Evolutionary conservation across 208 protist species (phyloP), one percentile per base, ranked within the genome.

Genomic region (Wallacemonas sp.): DNA sequence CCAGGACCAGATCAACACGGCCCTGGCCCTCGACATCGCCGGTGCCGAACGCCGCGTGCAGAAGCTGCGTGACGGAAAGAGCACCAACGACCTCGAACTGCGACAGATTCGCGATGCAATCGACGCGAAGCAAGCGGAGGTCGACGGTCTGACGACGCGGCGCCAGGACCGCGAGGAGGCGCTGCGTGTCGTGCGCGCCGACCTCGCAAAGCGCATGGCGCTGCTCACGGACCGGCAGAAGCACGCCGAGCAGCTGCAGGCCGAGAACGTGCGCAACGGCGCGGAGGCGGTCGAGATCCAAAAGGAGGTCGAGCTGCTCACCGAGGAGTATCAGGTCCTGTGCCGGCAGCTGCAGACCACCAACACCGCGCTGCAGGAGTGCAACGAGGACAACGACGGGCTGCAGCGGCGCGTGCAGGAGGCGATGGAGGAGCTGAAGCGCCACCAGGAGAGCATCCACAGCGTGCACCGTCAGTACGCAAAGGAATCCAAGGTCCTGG

Each of bases 251-350:
- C 68, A 83, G 54, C 81, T 97, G 16, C 58, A 56, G 34, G 72
- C 87, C 26, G 80, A 96, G 12, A 71, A 78, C 67, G 64, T 62
- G 17, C 61, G 64, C 38, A 71, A 93, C 54, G 74, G 74, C 2
- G 61, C 73, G 52, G 78, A 90, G 41, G 74, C 85, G 46, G 74
- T 74, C 43, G 38, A 63, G 2, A 62, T 70, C 9, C 48, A 67
- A 27, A 71, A 70, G 4, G 78, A 92, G 60, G 89, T 74, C 21
- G 71, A 81, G 52, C 64, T 60, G 21, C 76, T 92, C 11, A 72
- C 79, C 30, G 94, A 97, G 68, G 80, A 90, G 67, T 93, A 91
- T 69, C 90, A 97, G 64, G 73, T 60, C 2, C 79, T 97, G 24
- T 77, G 74, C 55, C 78, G 83, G 34, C 80, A 94, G 71, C 76